Evolutionary conservation across 345 rosid genomes (phyloP), one percentile per base, ranked within the genome.

Genomic region (Alliaria petiolata): DNA sequence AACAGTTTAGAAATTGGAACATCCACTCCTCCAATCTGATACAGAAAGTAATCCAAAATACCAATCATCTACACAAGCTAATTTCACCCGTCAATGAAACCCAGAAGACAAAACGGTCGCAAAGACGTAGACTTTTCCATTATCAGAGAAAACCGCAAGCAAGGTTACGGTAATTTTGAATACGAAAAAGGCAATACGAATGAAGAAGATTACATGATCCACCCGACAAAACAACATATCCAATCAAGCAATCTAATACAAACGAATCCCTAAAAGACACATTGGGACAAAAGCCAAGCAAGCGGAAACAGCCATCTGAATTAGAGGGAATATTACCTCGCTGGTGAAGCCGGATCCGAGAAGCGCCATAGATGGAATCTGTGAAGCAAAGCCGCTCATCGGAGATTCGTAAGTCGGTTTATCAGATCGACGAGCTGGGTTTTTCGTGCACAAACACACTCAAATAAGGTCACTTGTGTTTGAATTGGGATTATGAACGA

Each of bases 301-400:
- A 31, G 4, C 20, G 22, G 13, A 72, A 64, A 22, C 55, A 15
- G 6, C 10, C 7, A 38, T 53, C 43, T 3, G 22, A 38, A n/a
- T 22, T 7, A 35, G 19, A 55, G n/a, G 14, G 1, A 6, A 60
- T 8, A 40, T 69, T 59, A 85, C 88, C 76, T 79, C 86, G 70
- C 71, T 77, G 17, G 67, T 40, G 59, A 82, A 1, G 33, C 70
- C 77, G 44, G 86, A 78, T 72, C 82, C 84, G n/a, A 80, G 75
- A 70, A 85, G 62, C 47, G 80, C 84, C 85, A 85, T 81, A 11
- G 54, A 44, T 22, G 59, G 73, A 42, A 77, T 68, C 53, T 60
- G 55, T 15, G 72, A 62, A 60, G 68, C 74, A 19, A 80, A 67
- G 12, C 82, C 77, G 54, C 20, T 66, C 49, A 62, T 53, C 60